These are phyloP conservation scores for Pyrus bretschneideri DNA, from an alignment of 306 rosid genomes.

Conservation along the genomic window DNA sequence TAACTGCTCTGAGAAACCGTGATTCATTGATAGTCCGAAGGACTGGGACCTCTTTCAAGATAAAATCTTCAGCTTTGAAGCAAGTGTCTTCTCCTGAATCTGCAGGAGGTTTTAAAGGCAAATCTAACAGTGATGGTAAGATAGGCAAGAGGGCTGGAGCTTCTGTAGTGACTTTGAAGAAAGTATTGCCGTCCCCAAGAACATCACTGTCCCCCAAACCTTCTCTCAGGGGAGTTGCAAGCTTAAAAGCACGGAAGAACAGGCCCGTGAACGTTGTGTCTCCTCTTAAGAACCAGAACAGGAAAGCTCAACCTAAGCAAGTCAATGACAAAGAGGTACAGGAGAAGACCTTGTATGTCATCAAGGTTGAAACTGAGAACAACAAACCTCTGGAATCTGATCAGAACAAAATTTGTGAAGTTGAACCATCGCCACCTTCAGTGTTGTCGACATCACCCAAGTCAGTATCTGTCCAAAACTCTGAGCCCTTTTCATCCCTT, in stretches of 20 bases:
- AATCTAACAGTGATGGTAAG: conserved; percentile 30
- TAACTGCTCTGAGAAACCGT: background rate
- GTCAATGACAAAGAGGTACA: conserved; percentile 26
- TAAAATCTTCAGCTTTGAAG: conserved; percentile 25
- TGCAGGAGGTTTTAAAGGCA: conserved; percentile 23
- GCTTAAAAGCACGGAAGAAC: conserved; percentile 35
- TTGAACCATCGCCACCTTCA: conserved; percentile 23
- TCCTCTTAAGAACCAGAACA: conserved; percentile 25
- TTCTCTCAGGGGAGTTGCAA: conserved; percentile 35
- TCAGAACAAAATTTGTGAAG: conserved; percentile 26
- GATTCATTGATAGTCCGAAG: background rate
- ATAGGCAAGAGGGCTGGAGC: conserved; percentile 24
- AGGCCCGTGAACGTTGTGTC: conserved; percentile 27
- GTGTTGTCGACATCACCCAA: conserved; percentile 19
- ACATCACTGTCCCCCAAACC: conserved; percentile 32
- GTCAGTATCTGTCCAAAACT: conserved; percentile 23
- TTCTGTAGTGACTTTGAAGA: conserved; percentile 36
- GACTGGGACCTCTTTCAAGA: conserved; percentile 25
- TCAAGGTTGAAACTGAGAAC: conserved; percentile 50
- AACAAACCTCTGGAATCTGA: conserved; percentile 30
- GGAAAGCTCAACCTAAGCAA: conserved; percentile 29
- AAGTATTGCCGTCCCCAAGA: conserved; percentile 25
- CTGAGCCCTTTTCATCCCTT: background rate
- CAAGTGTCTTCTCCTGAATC: conserved; percentile 26
- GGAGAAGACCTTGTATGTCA: conserved; percentile 73